Conservation (phyloP, 2,329 filamentous ascomycete genomes). For the Alternaria viburni region DNA sequence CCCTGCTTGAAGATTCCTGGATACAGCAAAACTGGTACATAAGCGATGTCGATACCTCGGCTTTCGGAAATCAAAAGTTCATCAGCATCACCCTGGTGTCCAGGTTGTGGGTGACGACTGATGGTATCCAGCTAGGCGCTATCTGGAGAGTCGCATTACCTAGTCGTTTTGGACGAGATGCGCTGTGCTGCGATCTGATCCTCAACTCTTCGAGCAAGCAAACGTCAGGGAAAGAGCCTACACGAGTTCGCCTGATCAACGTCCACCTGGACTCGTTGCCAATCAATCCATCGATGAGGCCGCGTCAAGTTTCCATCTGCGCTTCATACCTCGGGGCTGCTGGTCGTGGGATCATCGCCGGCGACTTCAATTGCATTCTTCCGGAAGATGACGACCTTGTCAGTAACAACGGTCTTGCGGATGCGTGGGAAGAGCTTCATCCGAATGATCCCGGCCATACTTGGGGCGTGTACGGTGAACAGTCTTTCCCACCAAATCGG, state of each 20-base stretch:
- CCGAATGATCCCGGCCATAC: background rate
- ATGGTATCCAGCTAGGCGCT: background rate
- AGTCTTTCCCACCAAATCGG: conserved; percentile 1
- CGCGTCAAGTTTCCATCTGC: background rate
- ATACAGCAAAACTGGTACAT: conserved; percentile 3
- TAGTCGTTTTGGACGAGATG: conserved; percentile 8
- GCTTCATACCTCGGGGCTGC: background rate
- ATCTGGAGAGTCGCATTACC: conserved; percentile 4
- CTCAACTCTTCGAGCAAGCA: conserved; percentile 1
- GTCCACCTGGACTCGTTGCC: conserved; percentile 5
- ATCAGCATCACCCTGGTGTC: conserved; percentile 1
- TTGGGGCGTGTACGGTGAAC: conserved; percentile 8
- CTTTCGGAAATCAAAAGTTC: conserved; percentile 1
- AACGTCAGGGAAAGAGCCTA: background rate
- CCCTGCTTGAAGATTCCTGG: background rate
- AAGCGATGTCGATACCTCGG: background rate
- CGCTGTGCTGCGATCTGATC: conserved; percentile 3
- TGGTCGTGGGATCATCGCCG: conserved; percentile 1
- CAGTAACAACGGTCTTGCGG: background rate
- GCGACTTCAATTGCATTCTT: conserved; percentile 7
- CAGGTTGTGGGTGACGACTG: background rate
- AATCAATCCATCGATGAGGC: conserved; percentile 9
- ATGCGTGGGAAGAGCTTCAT: conserved; percentile 2
- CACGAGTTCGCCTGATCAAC: conserved; percentile 1
- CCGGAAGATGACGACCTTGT: conserved; percentile 6